A percentile compares a stretch with the other conserved stretches of the same genome.
phyloP scores from a whole-genome alignment of 2,329 filamentous ascomycete species.

The Lachnellula cervina region DNA sequence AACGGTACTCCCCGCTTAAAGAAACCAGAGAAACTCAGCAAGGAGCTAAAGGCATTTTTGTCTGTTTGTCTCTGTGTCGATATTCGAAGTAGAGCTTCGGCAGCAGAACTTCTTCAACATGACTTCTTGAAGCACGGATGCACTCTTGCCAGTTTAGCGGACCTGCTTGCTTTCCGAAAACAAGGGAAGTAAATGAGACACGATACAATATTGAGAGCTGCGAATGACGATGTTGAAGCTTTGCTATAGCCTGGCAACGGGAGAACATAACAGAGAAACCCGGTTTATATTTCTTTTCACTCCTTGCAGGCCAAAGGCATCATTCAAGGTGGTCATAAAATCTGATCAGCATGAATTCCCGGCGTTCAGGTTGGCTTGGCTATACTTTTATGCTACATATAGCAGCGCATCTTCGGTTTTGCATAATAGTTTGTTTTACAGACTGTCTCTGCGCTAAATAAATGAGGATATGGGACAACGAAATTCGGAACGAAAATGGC shows the following conservation, averaged over 20 bases:
- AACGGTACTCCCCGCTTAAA: slow-evolving; percentile 95
- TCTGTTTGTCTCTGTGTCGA: slow-evolving; percentile 96
- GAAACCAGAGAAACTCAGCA: slow-evolving; percentile 96
- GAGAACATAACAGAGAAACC: not conserved
- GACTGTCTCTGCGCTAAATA: too few species aligned
- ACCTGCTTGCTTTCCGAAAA: slow-evolving; percentile 84
- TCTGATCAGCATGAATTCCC: slow-evolving; percentile 17
- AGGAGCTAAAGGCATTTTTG: slow-evolving; percentile 95
- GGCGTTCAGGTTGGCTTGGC: slow-evolving; percentile 23
- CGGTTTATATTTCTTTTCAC: slow-evolving; percentile 13
- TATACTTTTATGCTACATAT: not conserved
- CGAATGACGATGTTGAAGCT: slow-evolving; percentile 7
- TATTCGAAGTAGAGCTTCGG: slow-evolving; percentile 88
- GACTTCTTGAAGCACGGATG: slow-evolving; percentile 95
- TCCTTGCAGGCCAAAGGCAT: slow-evolving; percentile 19
- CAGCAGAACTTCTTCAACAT: slow-evolving; percentile 81
- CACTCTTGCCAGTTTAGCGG: slow-evolving; percentile 73
- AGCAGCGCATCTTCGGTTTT: not conserved
- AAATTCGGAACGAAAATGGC: not conserved
- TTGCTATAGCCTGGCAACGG: slow-evolving; percentile 9
- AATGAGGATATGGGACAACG: not conserved
- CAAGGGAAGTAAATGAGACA: slow-evolving; percentile 51
- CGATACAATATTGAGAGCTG: not conserved
- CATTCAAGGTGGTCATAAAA: slow-evolving; percentile 14
- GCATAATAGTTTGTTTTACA: not conserved